Base-by-base conservation (phyloP, 1,139 yeast genomes). In the Taiozyma sp. region DNA sequence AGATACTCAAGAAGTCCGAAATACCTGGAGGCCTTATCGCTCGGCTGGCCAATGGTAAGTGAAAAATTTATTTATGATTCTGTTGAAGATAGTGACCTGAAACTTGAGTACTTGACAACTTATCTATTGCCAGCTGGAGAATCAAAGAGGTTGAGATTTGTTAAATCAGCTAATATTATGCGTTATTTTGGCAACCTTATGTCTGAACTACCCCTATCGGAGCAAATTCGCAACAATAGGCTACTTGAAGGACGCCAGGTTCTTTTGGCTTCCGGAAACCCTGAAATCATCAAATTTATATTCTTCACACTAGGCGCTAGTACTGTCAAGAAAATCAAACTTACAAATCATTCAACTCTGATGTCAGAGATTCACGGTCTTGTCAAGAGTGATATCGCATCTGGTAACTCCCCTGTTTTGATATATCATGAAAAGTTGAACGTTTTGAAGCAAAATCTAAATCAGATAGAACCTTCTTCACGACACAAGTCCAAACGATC, bases 1-100 rank as follows among this genome's bases (percentile, higher is more conserved):
- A 75, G 73, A 23, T 75, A 76, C 57, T 74, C 80, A 36, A 73
- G 96, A 44, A 87, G 90, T 51, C 78, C 85, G 23, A 90, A 90
- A 63, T 92, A 87, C 63, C 67, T 91, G n/a, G 96, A 90, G 63
- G 83, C 88, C 1, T 69, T 91, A n/a, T 90, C 96, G 0, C 66
- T 91, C 44, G 95, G 96, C 2, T 90, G 96, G 96, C 98, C 98
- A 1, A 79, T 90, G 22, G 63, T 92, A 34, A 82, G 89, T 4
- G 78, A 79, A 54, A 66, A 70, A 14, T 91, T 79, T 58, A 72
- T 92, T 10, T 66, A 69, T n/a, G 86, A 84, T 55, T 77, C 87
- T 51, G 60, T 79, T 1, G 57, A 59, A 3, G 62, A 71, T 4
- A 56, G 61, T 12, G 59, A 59, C 24, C 47, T 65, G 28, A 58